Evolutionary conservation across 2,329 filamentous ascomycete species (phyloP).

Genomic region (Penicillium sumatraense): DNA sequence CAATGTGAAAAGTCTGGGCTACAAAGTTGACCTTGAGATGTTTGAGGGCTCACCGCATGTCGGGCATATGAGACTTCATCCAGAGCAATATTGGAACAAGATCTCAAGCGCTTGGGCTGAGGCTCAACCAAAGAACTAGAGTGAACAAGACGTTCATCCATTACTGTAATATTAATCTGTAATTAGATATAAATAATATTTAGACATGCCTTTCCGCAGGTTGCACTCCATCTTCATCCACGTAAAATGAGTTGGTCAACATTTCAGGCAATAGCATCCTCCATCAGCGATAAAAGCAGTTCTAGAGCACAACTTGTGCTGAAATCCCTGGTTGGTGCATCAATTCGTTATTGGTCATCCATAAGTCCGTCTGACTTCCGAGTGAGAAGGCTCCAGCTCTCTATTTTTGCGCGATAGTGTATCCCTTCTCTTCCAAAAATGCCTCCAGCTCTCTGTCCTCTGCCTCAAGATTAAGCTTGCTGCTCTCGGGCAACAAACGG

Average conservation of each 20-base stretch:
- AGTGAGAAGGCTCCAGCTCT: not conserved
- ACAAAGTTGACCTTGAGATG: slow-evolving; percentile 53
- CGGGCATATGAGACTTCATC: slow-evolving; percentile 63
- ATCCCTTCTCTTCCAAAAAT: slow-evolving; percentile 29
- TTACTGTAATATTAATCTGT: not conserved
- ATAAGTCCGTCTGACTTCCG: not conserved
- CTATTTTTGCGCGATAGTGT: slow-evolving; percentile 5
- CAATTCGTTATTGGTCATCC: too few species aligned
- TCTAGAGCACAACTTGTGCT: too few species aligned
- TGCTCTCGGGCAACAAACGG: slow-evolving; percentile 37
- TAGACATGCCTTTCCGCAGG: not conserved
- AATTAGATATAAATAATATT: not conserved
- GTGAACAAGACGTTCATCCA: not conserved
- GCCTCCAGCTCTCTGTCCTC: slow-evolving; percentile 32
- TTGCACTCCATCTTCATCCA: too few species aligned
- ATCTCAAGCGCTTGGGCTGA: slow-evolving; percentile 23
- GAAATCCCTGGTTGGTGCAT: too few species aligned
- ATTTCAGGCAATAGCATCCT: too few species aligned
- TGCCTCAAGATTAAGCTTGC: slow-evolving; percentile 30
- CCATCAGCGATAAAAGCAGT: too few species aligned
- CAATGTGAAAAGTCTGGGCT: slow-evolving; percentile 48
- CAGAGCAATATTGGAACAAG: slow-evolving; percentile 61
- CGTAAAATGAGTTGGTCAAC: too few species aligned
- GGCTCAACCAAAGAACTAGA: slow-evolving; percentile 3
- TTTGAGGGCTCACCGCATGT: slow-evolving; percentile 66